Evolutionary conservation across 2,329 filamentous ascomycete species (phyloP), one percentile per base, ranked within the genome.

Genomic region (Thermochaetoides dissita): DNA sequence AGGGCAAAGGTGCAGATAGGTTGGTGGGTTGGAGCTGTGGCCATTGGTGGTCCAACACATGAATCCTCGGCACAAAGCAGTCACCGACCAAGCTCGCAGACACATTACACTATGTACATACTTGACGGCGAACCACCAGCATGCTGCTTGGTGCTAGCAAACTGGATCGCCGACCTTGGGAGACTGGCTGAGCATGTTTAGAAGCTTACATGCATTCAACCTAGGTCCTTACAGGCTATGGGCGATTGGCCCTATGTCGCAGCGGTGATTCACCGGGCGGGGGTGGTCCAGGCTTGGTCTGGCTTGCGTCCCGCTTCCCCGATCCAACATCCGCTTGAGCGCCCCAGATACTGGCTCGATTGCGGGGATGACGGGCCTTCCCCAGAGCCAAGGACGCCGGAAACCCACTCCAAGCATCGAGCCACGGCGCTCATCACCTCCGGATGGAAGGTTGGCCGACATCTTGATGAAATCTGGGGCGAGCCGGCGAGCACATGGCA

Each of bases 281-380:
- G 33, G 4, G 17, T 17, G 40, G 39, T 37, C 43, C 37, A 37
- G 34, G 33, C 38, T 38, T 30, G 41, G 11, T 11, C 28, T 39
- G 34, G 17, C 17, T 24, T 24, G 17, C 41, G 39, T 44, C 42
- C 45, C 45, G 42, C 45, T 39, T 42, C 45, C 41, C 39, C 45
- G 45, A 12, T 36, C 30, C 33, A 39, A 33, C 42, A 30, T 45
- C 34, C 30, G 38, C 17, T 24, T 24, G 17, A 24, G 17, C 17
- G 17, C 17, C 17, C 17, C 17, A 24, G 17, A 24, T 24, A 3
- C 17, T 35, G 34, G n/a, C 34, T 40, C 37, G 37, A 38, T 30
- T 46, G 45, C 42, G 46, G 46, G 42, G 46, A 47, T 32, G 42
- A 42, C 42, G 40, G 35, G 40, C 42, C 37, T 48, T 42, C 48